Percentiles rank a stretch among this genome's conserved stretches.
These are phyloP conservation scores for Dipodascus geniculatus DNA, from an alignment of 805 yeast genomes.

Conservation along the genomic window DNA sequence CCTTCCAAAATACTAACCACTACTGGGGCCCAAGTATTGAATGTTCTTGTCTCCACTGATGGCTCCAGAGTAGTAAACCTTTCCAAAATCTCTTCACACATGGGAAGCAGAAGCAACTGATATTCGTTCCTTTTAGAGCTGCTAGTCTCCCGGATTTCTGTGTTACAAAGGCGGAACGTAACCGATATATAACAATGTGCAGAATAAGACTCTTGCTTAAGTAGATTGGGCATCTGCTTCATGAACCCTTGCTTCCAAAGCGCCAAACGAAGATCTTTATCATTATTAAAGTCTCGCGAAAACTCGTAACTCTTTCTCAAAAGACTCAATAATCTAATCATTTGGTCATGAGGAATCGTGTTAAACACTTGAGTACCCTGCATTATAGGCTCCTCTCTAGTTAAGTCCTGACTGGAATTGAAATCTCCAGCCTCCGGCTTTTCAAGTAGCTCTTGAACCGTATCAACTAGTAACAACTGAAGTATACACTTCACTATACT, in stretches of 20 bases:
- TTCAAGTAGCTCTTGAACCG: conserved; percentile 69
- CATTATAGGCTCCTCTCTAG: conserved; percentile 15
- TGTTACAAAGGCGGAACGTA: conserved; percentile 63
- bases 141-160: conserved; percentile 36
- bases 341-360: conserved; percentile 51
- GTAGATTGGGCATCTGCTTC: conserved; percentile 80
- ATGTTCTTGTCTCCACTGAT: conserved; percentile 56
- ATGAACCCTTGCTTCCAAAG: conserved; percentile 87
- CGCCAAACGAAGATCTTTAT: conserved; percentile 73
- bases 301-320: conserved; percentile 65
- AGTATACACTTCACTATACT: conserved; percentile 88
- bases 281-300: conserved; percentile 78
- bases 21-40: conserved; percentile 84
- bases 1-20: conserved; percentile 82
- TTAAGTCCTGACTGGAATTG: not conserved
- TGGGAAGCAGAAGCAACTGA: conserved; percentile 35
- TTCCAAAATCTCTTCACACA: conserved; percentile 59
- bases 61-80: conserved; percentile 57
- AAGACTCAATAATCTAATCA: conserved; percentile 46
- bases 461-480: conserved; percentile 80
- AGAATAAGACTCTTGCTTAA: conserved; percentile 85
- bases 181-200: conserved; percentile 78
- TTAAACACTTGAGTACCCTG: conserved; percentile 39
- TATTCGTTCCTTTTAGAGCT: conserved; percentile 25
- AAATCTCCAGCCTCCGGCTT: conserved; percentile 28